These are phyloP conservation scores for Mortierella antarctica DNA, from an alignment of 192 early-diverging fungal species.

Conservation along the genomic window DNA sequence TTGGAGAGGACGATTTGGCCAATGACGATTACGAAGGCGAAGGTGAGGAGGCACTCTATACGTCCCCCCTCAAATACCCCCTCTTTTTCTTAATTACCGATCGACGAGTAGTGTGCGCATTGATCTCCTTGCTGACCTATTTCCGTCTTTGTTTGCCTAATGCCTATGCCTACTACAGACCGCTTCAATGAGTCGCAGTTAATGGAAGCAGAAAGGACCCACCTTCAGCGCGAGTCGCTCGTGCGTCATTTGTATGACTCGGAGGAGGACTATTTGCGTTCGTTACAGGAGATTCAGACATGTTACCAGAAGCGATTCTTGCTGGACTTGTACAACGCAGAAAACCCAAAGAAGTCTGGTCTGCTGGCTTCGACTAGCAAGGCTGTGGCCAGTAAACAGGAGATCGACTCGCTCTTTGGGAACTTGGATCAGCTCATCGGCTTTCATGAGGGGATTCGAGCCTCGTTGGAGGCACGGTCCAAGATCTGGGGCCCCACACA, in stretches of 20 bases:
- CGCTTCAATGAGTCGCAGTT: conserved; percentile 40
- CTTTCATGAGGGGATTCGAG: conserved; percentile 37
- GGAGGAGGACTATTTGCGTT: conserved; percentile 47
- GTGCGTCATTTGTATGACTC: conserved; percentile 50
- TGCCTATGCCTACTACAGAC: not conserved
- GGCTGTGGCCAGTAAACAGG: conserved; percentile 29
- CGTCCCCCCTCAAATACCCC: not conserved
- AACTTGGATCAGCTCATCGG: conserved; percentile 38
- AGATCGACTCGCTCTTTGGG: conserved; percentile 43
- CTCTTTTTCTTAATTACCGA: not conserved
- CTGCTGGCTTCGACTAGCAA: conserved; percentile 18
- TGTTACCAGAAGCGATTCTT: conserved; percentile 36
- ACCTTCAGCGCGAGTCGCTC: conserved; percentile 42
- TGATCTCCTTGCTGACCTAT: too few species aligned
- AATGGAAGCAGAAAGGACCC: conserved; percentile 39
- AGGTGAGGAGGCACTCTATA: not conserved
- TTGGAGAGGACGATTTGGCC: conserved; percentile 41
- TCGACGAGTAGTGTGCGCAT: too few species aligned
- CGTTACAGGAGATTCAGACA: conserved; percentile 35
- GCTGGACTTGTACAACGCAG: conserved; percentile 16
- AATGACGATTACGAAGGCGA: conserved; percentile 16
- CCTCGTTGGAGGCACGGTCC: conserved; percentile 39
- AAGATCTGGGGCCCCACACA: conserved; percentile 52
- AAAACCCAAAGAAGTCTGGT: conserved; percentile 15
- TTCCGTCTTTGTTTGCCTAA: not conserved